Conservation (phyloP, 2,329 filamentous ascomycete genomes). For the Fusarium euwallaceae region DNA sequence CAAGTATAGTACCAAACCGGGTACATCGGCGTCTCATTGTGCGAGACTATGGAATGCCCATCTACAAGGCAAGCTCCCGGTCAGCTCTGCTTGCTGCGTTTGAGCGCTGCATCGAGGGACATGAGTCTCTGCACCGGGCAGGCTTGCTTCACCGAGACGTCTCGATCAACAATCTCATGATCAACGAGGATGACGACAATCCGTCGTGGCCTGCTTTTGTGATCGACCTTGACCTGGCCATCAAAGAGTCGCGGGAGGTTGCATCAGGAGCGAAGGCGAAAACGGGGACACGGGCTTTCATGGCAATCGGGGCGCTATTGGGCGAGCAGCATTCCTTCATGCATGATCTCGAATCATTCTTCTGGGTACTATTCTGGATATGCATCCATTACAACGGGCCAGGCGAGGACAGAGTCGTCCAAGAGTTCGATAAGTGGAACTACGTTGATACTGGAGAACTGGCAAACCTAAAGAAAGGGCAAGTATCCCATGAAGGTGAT, state of each 20-base stretch:
- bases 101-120: slow-evolving; percentile 51
- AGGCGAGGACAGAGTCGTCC: no score
- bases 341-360: slow-evolving; percentile 18
- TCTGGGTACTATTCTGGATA: slow-evolving; percentile 13
- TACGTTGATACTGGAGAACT: no score
- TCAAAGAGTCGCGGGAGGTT: slow-evolving; percentile 49
- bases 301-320: slow-evolving; percentile 10
- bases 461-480: no score
- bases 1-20: slow-evolving; percentile 48
- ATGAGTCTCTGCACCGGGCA: slow-evolving; percentile 52
- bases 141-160: slow-evolving; percentile 59
- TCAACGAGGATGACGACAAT: slow-evolving; percentile 58
- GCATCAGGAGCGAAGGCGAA: slow-evolving; percentile 56
- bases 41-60: no score
- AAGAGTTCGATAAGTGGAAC: no score
- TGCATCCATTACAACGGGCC: not conserved
- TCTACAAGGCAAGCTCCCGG: slow-evolving; percentile 52
- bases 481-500: no score
- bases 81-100: slow-evolving; percentile 52
- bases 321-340: slow-evolving; percentile 15
- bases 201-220: slow-evolving; percentile 55
- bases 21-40: slow-evolving; percentile 31
- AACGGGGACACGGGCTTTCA: slow-evolving; percentile 53
- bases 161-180: slow-evolving; percentile 60
- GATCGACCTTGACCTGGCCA: slow-evolving; percentile 57